Conservation (phyloP, 1,139 yeast genomes). For the Torulaspora globosa region DNA sequence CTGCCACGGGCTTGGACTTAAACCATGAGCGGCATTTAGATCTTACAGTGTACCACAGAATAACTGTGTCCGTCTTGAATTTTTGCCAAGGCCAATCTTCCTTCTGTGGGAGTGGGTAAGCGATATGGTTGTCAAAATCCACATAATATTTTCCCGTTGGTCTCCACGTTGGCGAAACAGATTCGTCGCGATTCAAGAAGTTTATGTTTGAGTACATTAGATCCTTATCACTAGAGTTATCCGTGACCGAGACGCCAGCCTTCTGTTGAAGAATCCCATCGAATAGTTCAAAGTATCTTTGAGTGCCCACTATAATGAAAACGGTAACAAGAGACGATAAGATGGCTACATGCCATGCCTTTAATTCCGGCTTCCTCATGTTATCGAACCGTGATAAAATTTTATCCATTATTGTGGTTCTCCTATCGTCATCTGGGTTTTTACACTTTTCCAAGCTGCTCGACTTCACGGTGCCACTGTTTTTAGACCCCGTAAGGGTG, state of each 20-base stretch:
- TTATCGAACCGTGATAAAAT: not conserved
- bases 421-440: not conserved
- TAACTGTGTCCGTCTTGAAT: conserved; percentile 13
- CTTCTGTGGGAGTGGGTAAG: conserved; percentile 16
- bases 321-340: conserved; percentile 10
- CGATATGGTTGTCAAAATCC: conserved; percentile 23
- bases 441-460: not conserved
- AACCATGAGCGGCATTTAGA: conserved; percentile 6
- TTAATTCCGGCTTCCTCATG: conserved; percentile 5
- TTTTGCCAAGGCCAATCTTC: conserved; percentile 17
- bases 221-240: conserved; percentile 6
- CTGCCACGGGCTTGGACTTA: conserved; percentile 1
- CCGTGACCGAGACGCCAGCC: conserved; percentile 1
- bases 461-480: not conserved
- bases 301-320: conserved; percentile 11
- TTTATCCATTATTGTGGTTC: not conserved
- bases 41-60: conserved; percentile 14
- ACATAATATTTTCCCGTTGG: conserved; percentile 21
- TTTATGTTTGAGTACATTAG: conserved; percentile 12
- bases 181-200: conserved; percentile 11
- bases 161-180: conserved; percentile 13
- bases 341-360: conserved; percentile 14
- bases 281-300: conserved; percentile 8
- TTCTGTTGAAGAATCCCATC: conserved; percentile 5
- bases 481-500: conserved; percentile 14